Evolutionary conservation across 1,284 basidiomycete species (phyloP), one percentile per base, ranked within the genome.

Genomic region (Marasmius fiardii): DNA sequence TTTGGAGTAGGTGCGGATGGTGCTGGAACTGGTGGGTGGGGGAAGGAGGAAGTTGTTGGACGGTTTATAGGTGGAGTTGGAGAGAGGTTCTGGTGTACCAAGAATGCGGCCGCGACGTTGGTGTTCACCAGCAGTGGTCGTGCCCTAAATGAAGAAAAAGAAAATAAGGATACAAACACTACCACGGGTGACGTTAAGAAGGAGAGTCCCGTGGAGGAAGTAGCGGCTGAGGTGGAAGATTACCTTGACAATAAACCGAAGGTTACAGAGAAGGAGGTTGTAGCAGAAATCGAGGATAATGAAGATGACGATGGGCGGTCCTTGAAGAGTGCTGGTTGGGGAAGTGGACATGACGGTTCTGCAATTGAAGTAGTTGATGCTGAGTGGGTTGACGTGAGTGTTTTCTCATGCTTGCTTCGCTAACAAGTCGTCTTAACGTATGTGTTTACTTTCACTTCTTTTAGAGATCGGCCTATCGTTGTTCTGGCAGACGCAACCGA

Each of bases 321-420:
- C 20, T 66, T 88, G 61, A 71, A 81, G 41, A 90, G 86, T 67
- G 82, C 81, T 18, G 81, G 81, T 0, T 90, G 87, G 87, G 87
- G 87, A 34, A 83, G 79, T 60, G 83, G 83, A 4, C 88, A 90
- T 61, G 87, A 89, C 58, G 88, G 88, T 26, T 83, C 84, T 62
- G 88, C 83, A 20, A 78, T 90, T 62, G 88, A 90, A 70, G 77
- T 90, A 47, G 63, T 90, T 23, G 72, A 74, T 28, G 84, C 81
- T 10, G 75, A 81, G 61, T 83, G 87, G 64, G 76, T 82, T 41
- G 72, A 82, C 73, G 88, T 89, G 58, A 48, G 80, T 76, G 12
- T 43, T 56, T 26, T 60, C 45, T 52, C 50, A 47, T 48, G 33
- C 45, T 57, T 20, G 6, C 45, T 56, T 28, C 39, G 51, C 43